A percentile compares a stretch with the other conserved stretches of the same genome.
These are phyloP conservation scores for Curvularia lunata DNA, from an alignment of 2,329 filamentous ascomycete genomes.

Conservation along the genomic window DNA sequence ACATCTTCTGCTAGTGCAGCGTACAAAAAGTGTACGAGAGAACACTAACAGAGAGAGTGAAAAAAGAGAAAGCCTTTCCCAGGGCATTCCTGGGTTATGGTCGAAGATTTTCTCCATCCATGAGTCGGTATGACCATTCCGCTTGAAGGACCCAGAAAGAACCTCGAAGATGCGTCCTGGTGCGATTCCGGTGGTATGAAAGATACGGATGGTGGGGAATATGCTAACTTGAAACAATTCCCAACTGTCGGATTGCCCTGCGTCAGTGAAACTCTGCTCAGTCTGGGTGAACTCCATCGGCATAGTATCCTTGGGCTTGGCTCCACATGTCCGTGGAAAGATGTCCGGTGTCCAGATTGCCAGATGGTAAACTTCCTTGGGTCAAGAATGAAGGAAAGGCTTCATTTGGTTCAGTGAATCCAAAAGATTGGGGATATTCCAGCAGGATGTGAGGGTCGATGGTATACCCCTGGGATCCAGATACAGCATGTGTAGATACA, in stretches of 20 bases:
- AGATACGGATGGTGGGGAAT: too few species aligned
- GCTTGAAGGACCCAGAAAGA: neutral
- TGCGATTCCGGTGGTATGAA: too few species aligned
- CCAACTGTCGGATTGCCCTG: neutral
- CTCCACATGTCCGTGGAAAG: neutral
- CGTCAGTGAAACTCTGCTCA: neutral
- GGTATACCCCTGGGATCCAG: neutral
- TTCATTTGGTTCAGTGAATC: neutral
- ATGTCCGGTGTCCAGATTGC: neutral
- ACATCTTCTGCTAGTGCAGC: conserved; percentile 1
- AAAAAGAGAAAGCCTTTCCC: neutral
- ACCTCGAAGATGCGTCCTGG: neutral
- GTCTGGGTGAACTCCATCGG: neutral
- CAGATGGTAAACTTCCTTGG: neutral
- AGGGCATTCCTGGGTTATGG: neutral
- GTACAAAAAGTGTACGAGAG: conserved; percentile 1
- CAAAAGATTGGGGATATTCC: neutral
- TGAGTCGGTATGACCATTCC: neutral
- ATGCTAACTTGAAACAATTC: neutral
- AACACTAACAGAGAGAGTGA: neutral
- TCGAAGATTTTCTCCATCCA: neutral
- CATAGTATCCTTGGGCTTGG: neutral
- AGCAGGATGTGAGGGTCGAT: neutral
- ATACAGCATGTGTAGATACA: neutral
- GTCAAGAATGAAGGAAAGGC: neutral